Conservation (phyloP, 768 basidiomycete species). For the Suillus paluster region DNA sequence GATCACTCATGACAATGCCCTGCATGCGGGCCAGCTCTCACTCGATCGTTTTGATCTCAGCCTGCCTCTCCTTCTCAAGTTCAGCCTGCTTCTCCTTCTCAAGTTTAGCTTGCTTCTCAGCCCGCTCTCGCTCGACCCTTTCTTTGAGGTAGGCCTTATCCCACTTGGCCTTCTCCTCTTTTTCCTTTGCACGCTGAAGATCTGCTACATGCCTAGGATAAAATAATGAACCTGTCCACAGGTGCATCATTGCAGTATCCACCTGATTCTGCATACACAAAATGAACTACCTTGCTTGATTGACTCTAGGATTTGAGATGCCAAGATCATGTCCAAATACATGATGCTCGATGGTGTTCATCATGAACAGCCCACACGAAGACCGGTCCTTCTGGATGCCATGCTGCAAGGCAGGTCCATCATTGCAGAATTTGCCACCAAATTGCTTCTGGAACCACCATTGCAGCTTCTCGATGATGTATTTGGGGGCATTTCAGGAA, state of each 20-base stretch:
- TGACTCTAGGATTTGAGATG: not conserved
- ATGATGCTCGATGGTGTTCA: not conserved
- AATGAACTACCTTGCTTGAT: not conserved
- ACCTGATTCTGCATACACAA: not conserved
- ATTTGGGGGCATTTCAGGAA: not conserved
- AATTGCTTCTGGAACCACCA: not conserved
- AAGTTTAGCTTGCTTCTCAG: not conserved
- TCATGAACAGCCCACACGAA: not conserved
- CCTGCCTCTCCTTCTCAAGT: not conserved
- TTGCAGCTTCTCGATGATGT: not conserved
- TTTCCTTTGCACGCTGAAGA: slow-evolving; percentile 26
- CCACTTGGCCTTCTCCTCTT: slow-evolving; percentile 35
- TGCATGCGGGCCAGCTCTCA: not conserved
- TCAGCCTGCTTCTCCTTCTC: not conserved
- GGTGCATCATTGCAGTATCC: too few relatives aligned
- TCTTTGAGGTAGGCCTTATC: slow-evolving; percentile 19
- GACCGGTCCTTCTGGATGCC: not conserved
- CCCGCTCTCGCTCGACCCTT: slow-evolving; percentile 32
- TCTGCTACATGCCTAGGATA: too few relatives aligned
- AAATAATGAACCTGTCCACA: too few relatives aligned
- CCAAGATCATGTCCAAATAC: not conserved
- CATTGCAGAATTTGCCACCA: not conserved
- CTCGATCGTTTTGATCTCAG: not conserved
- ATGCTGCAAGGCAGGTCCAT: not conserved
- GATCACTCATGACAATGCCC: too few relatives aligned